These are phyloP conservation scores for Graphilbum ipis-grandicollis DNA, from an alignment of 2,329 filamentous ascomycete species.

Conservation along the genomic window DNA sequence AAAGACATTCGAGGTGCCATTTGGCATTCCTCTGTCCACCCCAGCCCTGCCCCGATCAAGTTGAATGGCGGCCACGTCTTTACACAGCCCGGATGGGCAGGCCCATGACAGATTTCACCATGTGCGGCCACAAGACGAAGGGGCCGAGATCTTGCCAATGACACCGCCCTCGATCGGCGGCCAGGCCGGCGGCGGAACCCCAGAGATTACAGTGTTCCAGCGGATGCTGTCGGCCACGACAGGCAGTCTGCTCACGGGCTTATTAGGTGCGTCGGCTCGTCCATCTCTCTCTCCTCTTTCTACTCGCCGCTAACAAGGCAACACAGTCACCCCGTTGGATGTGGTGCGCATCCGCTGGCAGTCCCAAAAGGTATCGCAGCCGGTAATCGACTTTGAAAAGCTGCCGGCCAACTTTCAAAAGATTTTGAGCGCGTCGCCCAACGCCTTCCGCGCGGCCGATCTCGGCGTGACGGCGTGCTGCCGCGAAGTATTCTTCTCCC, in stretches of 20 bases:
- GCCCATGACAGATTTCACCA: slow-evolving; percentile 20
- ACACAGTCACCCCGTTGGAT: slow-evolving; percentile 80
- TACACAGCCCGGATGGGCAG: slow-evolving; percentile 14
- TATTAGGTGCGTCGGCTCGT: slow-evolving; percentile 46
- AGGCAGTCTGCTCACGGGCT: slow-evolving; percentile 75
- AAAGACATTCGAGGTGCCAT: too few species aligned
- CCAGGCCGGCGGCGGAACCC: slow-evolving; percentile 21
- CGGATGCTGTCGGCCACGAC: slow-evolving; percentile 91
- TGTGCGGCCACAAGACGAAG: slow-evolving; percentile 14
- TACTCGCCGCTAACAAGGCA: neutral
- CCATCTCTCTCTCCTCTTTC: neutral
- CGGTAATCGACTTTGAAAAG: slow-evolving; percentile 17
- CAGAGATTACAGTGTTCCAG: slow-evolving; percentile 64
- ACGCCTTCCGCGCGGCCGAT: slow-evolving; percentile 56
- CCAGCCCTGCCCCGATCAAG: too few species aligned
- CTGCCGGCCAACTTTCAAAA: slow-evolving; percentile 36
- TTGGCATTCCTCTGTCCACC: too few species aligned
- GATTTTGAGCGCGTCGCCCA: slow-evolving; percentile 38
- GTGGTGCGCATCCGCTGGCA: slow-evolving; percentile 91
- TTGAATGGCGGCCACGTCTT: neutral
- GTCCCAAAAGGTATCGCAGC: slow-evolving; percentile 43
- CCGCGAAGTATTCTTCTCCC: slow-evolving; percentile 91
- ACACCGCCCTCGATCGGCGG: slow-evolving; percentile 14
- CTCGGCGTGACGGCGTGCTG: slow-evolving; percentile 90
- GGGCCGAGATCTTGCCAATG: slow-evolving; percentile 13